Evolutionary conservation across 176 grass and related monocot species (phyloP).

Genomic region (Alopecurus myosuroides): DNA sequence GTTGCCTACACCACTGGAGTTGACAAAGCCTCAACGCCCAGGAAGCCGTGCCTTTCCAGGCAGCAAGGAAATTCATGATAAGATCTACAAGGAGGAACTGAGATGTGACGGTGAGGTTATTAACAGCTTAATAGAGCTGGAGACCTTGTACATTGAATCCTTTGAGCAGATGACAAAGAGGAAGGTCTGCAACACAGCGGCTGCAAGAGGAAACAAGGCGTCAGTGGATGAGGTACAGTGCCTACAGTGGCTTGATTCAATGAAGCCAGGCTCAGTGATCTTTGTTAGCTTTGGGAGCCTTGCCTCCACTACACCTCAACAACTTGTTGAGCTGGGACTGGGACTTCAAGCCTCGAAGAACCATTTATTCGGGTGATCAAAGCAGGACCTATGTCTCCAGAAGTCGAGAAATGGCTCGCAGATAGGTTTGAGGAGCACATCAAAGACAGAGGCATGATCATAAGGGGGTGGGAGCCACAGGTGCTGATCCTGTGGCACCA

Average conservation of each 20-base stretch:
- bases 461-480: constrained; percentile 59
- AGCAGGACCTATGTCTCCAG: constrained; percentile 36
- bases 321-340: constrained; percentile 58
- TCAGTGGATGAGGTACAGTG: constrained; percentile 48
- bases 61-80: constrained; percentile 17
- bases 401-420: constrained; percentile 58
- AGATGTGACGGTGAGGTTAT: constrained; percentile 37
- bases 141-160: constrained; percentile 39
- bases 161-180: constrained; percentile 30
- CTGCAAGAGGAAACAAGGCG: constrained; percentile 39
- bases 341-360: constrained; percentile 50
- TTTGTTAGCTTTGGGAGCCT: constrained; percentile 80
- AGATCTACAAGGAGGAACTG: constrained; percentile 27
- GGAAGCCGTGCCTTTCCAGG: background rate
- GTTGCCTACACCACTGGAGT: constrained; percentile 43
- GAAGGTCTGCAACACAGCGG: constrained; percentile 37
- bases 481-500: constrained; percentile 61
- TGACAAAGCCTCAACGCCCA: constrained; percentile 34
- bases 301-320: constrained; percentile 18
- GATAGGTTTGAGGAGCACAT: constrained; percentile 45
- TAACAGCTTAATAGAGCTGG: constrained; percentile 63
- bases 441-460: constrained; percentile 38
- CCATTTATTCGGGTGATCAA: constrained; percentile 70
- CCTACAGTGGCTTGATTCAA: constrained; percentile 50
- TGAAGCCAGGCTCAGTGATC: constrained; percentile 44